Evolutionary conservation across 257 asterid species (phyloP).

Genomic region (Solanum chaucha): DNA sequence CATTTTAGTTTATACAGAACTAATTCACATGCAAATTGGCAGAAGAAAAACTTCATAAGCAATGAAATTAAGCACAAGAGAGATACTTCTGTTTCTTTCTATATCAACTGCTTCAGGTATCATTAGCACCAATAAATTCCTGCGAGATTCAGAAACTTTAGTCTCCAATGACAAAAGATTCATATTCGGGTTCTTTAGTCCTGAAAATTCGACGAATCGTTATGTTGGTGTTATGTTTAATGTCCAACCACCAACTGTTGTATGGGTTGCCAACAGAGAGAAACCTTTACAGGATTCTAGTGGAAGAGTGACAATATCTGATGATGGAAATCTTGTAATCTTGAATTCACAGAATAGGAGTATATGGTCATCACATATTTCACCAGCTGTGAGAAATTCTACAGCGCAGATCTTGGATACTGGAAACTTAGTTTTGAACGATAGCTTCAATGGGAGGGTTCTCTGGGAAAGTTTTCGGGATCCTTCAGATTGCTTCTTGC

Average conservation of each 20-base stretch:
- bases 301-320: constrained; percentile 23
- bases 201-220: constrained; percentile 14
- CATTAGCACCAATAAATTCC: constrained; percentile 1
- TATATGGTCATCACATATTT: constrained; percentile 27
- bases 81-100: not conserved
- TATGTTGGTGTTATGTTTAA: constrained; percentile 31
- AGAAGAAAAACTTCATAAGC: not conserved
- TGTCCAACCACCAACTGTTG: constrained; percentile 10
- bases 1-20: not conserved
- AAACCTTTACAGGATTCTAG: constrained; percentile 18
- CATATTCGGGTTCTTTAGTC: constrained; percentile 33
- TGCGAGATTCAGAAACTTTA: constrained; percentile 18
- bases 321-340: constrained; percentile 30
- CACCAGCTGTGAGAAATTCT: constrained; percentile 8
- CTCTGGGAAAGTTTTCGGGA: constrained; percentile 34
- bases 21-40: not conserved
- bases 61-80: not conserved
- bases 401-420: constrained; percentile 26
- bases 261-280: constrained; percentile 45
- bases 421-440: constrained; percentile 30
- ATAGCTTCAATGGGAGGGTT: constrained; percentile 8
- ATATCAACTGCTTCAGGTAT: constrained; percentile 6
- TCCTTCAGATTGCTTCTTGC: constrained; percentile 14
- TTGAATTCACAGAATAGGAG: constrained; percentile 9
- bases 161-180: constrained; percentile 19